phyloP scores from a whole-genome alignment of 2,329 filamentous ascomycete species.

The Penicillium freii region DNA sequence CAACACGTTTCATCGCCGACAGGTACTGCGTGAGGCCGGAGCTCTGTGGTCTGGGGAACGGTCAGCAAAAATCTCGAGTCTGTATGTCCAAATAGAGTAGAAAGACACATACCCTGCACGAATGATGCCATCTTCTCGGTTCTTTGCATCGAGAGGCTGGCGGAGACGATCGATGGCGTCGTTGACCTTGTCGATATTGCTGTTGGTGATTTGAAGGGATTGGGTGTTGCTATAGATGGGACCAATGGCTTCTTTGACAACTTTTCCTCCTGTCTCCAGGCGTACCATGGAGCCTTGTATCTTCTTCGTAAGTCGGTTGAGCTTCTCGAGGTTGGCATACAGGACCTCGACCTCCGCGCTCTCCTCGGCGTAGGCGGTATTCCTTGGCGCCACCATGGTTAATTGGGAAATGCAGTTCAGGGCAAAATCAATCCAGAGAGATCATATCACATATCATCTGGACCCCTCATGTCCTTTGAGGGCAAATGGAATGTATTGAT shows the following conservation, averaged over 20 bases:
- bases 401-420: constrained; percentile 9
- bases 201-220: constrained; percentile 79
- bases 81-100: not conserved
- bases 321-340: constrained; percentile 78
- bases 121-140: constrained; percentile 87
- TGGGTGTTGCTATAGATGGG: constrained; percentile 92
- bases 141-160: constrained; percentile 89
- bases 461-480: constrained; percentile 1
- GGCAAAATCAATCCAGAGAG: constrained; percentile 16
- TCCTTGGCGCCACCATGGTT: constrained; percentile 55
- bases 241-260: constrained; percentile 85
- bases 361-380: constrained; percentile 62
- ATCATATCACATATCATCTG: constrained; percentile 20
- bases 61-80: not conserved
- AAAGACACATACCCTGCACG: constrained; percentile 61
- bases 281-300: constrained; percentile 84
- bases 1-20: constrained; percentile 82
- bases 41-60: constrained; percentile 63
- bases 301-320: constrained; percentile 88
- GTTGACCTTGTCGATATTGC: constrained; percentile 83
- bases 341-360: constrained; percentile 67
- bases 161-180: constrained; percentile 83
- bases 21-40: constrained; percentile 82
- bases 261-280: constrained; percentile 83
- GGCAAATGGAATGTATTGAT: not conserved